A percentile compares a stretch with the other conserved stretches of the same genome.
Evolutionary conservation across 495 filamentous ascomycete genomes (phyloP).

Genomic region (Lasiosphaeriaceae sp.): DNA sequence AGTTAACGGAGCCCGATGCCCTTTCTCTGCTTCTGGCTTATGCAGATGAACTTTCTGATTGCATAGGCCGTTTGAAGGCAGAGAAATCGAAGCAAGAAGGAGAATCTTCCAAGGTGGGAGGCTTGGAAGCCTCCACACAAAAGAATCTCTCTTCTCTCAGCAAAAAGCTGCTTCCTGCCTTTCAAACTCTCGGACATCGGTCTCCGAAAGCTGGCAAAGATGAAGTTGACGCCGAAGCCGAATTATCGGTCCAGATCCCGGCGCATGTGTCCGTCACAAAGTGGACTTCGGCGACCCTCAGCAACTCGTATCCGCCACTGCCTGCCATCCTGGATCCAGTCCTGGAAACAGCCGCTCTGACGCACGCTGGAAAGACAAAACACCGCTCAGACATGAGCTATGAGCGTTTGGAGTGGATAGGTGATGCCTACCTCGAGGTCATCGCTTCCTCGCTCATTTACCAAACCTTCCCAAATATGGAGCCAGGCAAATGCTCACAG

Average conservation of each 20-base stretch:
- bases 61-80: conserved; percentile 8
- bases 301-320: conserved; percentile 45
- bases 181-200: neutral
- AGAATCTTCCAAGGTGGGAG: neutral
- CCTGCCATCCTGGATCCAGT: conserved; percentile 54
- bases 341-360: conserved; percentile 63
- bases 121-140: neutral
- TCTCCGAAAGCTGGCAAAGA: neutral
- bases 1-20: conserved; percentile 1
- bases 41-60: conserved; percentile 28
- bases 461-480: conserved; percentile 54
- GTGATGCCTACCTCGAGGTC: conserved; percentile 70
- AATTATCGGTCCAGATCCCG: conserved; percentile 2
- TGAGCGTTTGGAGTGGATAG: conserved; percentile 71
- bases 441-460: conserved; percentile 63
- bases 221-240: neutral
- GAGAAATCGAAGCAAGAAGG: conserved; percentile 2
- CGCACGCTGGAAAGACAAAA: conserved; percentile 50
- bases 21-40: conserved; percentile 22
- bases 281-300: conserved; percentile 42
- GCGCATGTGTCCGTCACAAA: conserved; percentile 18
- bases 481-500: conserved; percentile 58
- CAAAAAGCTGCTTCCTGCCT: conserved; percentile 14
- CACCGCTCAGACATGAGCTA: conserved; percentile 46
- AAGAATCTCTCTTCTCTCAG: conserved; percentile 5